These are phyloP conservation scores for Stemphylium lycopersici DNA, from an alignment of 2,329 filamentous ascomycete genomes.

Conservation along the genomic window DNA sequence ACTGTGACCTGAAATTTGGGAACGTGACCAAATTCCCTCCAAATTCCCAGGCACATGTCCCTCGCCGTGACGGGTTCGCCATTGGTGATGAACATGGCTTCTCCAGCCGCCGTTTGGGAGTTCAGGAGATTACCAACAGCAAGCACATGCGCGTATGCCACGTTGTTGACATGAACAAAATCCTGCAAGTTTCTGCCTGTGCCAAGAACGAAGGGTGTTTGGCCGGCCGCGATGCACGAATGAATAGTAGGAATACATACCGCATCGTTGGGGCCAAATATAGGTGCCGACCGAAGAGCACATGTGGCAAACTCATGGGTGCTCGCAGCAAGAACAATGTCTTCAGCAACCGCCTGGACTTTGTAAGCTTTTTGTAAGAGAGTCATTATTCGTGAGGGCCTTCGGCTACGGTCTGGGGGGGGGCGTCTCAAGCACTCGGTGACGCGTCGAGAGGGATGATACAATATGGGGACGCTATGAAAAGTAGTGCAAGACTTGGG, in stretches of 20 bases:
- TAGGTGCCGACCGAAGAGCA: conserved; percentile 82
- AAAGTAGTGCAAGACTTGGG: not conserved
- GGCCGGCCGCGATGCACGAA: conserved; percentile 69
- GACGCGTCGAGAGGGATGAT: no score
- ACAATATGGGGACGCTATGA: not conserved
- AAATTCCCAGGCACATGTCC: conserved; percentile 82
- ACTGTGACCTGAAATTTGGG: conserved; percentile 58
- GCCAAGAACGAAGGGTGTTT: conserved; percentile 81
- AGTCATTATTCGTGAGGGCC: no score
- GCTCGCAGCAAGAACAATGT: conserved; percentile 78
- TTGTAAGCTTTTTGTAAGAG: no score
- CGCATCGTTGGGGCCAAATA: conserved; percentile 88
- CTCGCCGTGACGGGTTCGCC: conserved; percentile 88
- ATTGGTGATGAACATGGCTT: conserved; percentile 91
- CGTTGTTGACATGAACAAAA: conserved; percentile 72
- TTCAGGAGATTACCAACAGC: conserved; percentile 75
- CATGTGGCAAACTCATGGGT: conserved; percentile 72
- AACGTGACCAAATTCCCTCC: conserved; percentile 65
- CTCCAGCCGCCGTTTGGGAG: conserved; percentile 67
- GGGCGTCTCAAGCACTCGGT: no score
- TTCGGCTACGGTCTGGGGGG: no score
- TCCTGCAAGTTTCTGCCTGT: conserved; percentile 73
- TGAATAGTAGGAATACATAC: conserved; percentile 77
- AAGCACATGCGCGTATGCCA: conserved; percentile 81
- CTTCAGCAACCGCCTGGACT: conserved; percentile 74